A percentile compares a stretch with the other conserved stretches of the same genome.
Conservation (phyloP, 345 rosid species). For the Lagerstroemia speciosa region DNA sequence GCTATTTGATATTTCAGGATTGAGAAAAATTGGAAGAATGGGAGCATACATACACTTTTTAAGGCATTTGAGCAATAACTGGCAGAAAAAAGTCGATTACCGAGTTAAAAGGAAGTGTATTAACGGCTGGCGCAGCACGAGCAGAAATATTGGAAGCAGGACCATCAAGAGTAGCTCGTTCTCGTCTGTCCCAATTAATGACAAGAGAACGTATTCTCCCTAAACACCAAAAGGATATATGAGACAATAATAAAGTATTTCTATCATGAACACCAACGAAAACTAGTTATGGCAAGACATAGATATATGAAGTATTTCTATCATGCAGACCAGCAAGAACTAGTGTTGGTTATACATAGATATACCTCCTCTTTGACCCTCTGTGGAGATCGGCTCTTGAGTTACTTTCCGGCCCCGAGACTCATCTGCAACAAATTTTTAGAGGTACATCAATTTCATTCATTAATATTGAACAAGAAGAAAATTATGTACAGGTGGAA, state of each 20-base stretch:
- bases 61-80: background rate
- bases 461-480: background rate
- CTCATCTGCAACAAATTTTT: conserved; percentile 23
- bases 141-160: conserved; percentile 31
- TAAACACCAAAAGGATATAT: conserved; percentile 16
- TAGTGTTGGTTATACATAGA: conserved; percentile 1
- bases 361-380: conserved; percentile 66
- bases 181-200: conserved; percentile 71
- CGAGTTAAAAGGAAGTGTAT: conserved; percentile 37
- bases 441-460: background rate
- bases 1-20: too few relatives aligned
- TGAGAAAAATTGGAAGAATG: conserved; percentile 4
- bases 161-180: conserved; percentile 51
- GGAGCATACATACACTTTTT: background rate
- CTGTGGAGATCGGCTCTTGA: conserved; percentile 43
- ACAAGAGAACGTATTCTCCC: conserved; percentile 58
- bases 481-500: conserved; percentile 1
- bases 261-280: background rate
- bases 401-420: conserved; percentile 37
- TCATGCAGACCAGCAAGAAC: background rate
- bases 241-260: conserved; percentile 1
- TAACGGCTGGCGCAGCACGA: conserved; percentile 30
- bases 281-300: too few relatives aligned
- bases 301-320: too few relatives aligned
- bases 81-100: conserved; percentile 24